A percentile compares a stretch with the other conserved stretches of the same genome.
Evolutionary conservation across 345 rosid genomes (phyloP).

Genomic region (Aquilaria sinensis): DNA sequence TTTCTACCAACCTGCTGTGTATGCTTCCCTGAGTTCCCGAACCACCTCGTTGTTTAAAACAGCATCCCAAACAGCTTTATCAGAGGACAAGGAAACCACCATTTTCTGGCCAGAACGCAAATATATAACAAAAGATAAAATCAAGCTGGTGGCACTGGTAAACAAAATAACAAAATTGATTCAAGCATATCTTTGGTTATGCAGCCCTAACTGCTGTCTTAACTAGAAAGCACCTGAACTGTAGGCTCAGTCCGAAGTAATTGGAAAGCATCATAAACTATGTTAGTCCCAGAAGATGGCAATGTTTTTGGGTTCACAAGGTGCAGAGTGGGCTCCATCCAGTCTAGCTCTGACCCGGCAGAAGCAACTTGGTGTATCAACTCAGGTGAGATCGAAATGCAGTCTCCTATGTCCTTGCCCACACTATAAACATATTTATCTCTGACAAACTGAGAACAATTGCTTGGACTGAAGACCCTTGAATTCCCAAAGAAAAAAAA

Average conservation of each 20-base stretch:
- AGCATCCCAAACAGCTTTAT: constrained; percentile 83
- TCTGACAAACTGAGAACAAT: constrained; percentile 31
- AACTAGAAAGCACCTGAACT: constrained; percentile 53
- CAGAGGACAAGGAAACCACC: constrained; percentile 81
- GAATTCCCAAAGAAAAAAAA: background rate
- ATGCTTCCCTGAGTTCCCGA: constrained; percentile 56
- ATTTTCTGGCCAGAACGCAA: constrained; percentile 43
- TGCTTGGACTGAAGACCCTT: constrained; percentile 46
- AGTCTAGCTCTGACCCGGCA: constrained; percentile 45
- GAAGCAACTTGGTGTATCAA: constrained; percentile 34
- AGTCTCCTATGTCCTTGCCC: constrained; percentile 24
- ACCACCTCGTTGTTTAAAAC: constrained; percentile 75
- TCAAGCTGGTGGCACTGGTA: background rate
- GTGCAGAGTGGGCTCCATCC: constrained; percentile 67
- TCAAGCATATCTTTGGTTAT: background rate
- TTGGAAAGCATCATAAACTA: constrained; percentile 70
- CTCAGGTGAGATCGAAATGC: constrained; percentile 22
- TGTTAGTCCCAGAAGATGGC: constrained; percentile 43
- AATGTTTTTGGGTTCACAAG: constrained; percentile 33
- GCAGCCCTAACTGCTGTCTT: background rate
- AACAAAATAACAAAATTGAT: background rate
- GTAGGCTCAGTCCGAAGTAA: constrained; percentile 71
- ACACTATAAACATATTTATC: constrained; percentile 36
- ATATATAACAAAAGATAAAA: background rate
- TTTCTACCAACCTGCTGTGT: constrained; percentile 38